Percentiles rank a stretch among this genome's conserved stretches.
phyloP scores from a whole-genome alignment of 306 rosid species.

The Cicer chorassanicum region DNA sequence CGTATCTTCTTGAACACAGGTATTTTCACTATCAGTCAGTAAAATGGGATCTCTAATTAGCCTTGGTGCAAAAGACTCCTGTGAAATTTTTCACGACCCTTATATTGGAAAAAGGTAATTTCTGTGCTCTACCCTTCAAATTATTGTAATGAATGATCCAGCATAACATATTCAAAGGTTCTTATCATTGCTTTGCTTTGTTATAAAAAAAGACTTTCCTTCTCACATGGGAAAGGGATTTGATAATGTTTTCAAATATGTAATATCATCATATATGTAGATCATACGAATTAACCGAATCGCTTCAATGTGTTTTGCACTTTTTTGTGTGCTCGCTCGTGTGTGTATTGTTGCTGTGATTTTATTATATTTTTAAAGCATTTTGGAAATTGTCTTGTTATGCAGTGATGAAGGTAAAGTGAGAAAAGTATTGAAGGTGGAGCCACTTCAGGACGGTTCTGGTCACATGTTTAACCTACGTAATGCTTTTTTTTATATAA shows the following conservation, averaged over 20 bases:
- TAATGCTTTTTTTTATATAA: constrained; percentile 55
- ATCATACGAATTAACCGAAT: neutral
- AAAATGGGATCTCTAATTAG: constrained; percentile 77
- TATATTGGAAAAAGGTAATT: constrained; percentile 66
- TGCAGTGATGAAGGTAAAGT: constrained; percentile 77
- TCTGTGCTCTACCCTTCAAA: constrained; percentile 13
- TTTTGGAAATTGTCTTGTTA: constrained; percentile 40
- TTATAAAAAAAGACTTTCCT: neutral
- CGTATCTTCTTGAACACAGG: constrained; percentile 56
- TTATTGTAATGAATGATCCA: constrained; percentile 6
- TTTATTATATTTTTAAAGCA: constrained; percentile 11
- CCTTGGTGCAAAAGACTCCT: constrained; percentile 75
- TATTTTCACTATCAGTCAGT: constrained; percentile 75
- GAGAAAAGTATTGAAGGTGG: constrained; percentile 85
- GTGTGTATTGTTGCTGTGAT: neutral
- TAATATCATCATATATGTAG: neutral
- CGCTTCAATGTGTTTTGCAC: too few species aligned
- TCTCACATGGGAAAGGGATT: neutral
- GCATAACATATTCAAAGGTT: neutral
- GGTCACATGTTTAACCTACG: constrained; percentile 88
- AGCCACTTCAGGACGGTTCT: constrained; percentile 85
- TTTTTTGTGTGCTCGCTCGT: too few species aligned
- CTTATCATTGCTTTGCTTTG: neutral
- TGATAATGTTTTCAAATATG: neutral
- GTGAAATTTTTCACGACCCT: constrained; percentile 78